Evolutionary conservation across 1,284 basidiomycete species (phyloP), one percentile per base, ranked within the genome.

Genomic region (Phylloboletellus chloephorus): DNA sequence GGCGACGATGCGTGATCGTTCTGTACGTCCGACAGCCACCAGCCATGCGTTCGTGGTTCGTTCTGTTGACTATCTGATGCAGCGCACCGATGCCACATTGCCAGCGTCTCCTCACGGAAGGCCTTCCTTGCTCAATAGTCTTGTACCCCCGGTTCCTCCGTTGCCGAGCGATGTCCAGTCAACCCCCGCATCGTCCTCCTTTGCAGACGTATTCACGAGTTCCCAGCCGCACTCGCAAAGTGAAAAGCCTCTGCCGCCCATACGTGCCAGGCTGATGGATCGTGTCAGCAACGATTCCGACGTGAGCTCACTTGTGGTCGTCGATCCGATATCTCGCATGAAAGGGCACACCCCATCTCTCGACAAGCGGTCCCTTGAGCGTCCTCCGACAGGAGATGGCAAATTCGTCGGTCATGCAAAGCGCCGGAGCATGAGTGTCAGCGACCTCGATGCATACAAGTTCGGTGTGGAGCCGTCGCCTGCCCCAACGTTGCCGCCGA

Each of bases 371-470:
- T 36, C 54, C 6, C 53, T 54, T 12, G 58, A 60, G 15, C 65
- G 63, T 23, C 29, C 46, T 7, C 22, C 45, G 19, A 51, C 51
- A 20, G 44, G 48, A 5, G 60, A 62, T 12, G 61, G 44, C 12
- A 62, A 45, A 42, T 41, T 49, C 6, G 22, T 30, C 3, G 48
- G 58, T 19, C 64, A 70, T 31, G 66, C 60, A 47, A 82, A 79
- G 52, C 74, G 82, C 52, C 68, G 86, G 49, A 88, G 84, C 57
- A 78, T 82, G 76, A 86, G 83, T 51, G 76, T 85, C 30, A 73
- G 80, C 38, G 79, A 85, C 53, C 69, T 72, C 7, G 84, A 86
- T 41, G 53, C 76, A 32, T 73, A 76, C 57, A 73, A 72, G 47
- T 57, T 66, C 3, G 65, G 69, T 47, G 44, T 62, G 7, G 50